Percentiles rank a stretch among this genome's conserved stretches.
These are phyloP conservation scores for Saturnispora besseyi DNA, from an alignment of 805 yeast genomes.

Conservation along the genomic window DNA sequence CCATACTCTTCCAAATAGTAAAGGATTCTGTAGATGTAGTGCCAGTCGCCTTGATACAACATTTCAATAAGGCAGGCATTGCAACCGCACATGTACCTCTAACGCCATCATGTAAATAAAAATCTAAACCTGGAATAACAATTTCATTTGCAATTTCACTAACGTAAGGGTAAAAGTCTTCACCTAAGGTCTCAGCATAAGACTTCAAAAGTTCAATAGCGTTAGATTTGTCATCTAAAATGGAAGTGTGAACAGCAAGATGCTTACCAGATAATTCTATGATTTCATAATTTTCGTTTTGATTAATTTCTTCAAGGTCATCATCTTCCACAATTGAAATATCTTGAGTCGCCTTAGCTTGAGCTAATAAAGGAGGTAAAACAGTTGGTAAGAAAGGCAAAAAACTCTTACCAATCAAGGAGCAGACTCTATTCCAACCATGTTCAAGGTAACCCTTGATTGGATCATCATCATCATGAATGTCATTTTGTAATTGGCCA, in stretches of 20 bases:
- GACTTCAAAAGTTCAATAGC: conserved; percentile 83
- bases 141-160: conserved; percentile 68
- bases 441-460: conserved; percentile 80
- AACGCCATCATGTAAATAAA: conserved; percentile 89
- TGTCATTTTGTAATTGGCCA: conserved; percentile 53
- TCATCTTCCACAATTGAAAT: conserved; percentile 83
- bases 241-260: conserved; percentile 88
- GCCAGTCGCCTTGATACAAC: conserved; percentile 49
- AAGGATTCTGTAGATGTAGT: conserved; percentile 51
- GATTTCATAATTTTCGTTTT: conserved; percentile 92
- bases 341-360: conserved; percentile 87
- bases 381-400: conserved; percentile 76
- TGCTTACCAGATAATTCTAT: conserved; percentile 85
- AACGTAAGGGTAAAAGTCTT: conserved; percentile 75
- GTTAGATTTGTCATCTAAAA: conserved; percentile 86
- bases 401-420: conserved; percentile 77
- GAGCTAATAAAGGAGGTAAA: conserved; percentile 76
- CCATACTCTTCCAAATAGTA: conserved; percentile 62
- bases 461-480: conserved; percentile 71
- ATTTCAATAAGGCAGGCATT: conserved; percentile 65
- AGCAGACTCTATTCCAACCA: conserved; percentile 93
- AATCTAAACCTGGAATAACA: conserved; percentile 81
- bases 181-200: conserved; percentile 79
- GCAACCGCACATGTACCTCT: conserved; percentile 84
- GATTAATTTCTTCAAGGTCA: conserved; percentile 70